Evolutionary conservation across 306 rosid genomes (phyloP), one percentile per base, ranked within the genome.

Genomic region (Prunus persica): DNA sequence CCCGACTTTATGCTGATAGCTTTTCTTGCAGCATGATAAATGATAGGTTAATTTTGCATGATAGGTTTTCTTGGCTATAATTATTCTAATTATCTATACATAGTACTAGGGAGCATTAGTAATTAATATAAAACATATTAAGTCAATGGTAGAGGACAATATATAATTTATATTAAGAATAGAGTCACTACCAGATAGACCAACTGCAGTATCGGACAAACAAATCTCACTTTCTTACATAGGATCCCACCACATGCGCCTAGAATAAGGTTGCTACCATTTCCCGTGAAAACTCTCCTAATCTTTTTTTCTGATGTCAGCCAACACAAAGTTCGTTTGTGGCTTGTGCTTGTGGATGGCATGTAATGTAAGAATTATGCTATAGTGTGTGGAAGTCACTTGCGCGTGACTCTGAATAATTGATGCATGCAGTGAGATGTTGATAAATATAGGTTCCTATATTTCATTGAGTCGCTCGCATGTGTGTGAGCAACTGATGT

Each of bases 201-300:
- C 52, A 20, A 61, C 4, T 75, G 30, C 34, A 65, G 45, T 52
- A 66, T 25, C 20, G 27, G 75, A 83, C 80, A 80, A 66, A 49
- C 0, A 12, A 20, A 28, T 27, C 30, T 16, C 22, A 16, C 63
- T 67, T 74, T 79, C 76, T 65, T 79, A 15, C 82, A 18, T 82
- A 74, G 77, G 85, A 87, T 74, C 32, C 8, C 90, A 82, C 82
- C 71, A 22, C 43, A 32, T 64, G 73, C 18, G 75, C 80, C 60
- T 43, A 10, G 11, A 14, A 43, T 30, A 19, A 49, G 5, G 54
- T 41, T 46, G 79, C 78, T 20, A 32, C 70, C 69, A 66, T 47
- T 79, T 79, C 68, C 63, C 71, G 61, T 65, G 55, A 76, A 78
- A 30, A 28, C 70, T 43, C 45, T 68, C 67, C 81, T 50, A 30